Conservation (phyloP, 306 rosid genomes). For the Vachellia collinsii region DNA sequence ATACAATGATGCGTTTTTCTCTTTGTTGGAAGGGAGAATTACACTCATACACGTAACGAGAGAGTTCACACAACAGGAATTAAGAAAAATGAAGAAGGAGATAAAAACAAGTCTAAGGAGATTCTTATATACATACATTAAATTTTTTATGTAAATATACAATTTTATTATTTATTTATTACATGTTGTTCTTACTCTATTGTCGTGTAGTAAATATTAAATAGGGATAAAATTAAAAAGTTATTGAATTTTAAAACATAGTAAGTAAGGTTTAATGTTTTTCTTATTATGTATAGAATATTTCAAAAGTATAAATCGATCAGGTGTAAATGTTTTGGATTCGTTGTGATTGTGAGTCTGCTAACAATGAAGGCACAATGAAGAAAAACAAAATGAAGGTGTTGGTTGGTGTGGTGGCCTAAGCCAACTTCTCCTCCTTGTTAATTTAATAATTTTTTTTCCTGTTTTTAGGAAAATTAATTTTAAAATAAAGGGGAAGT, state of each 20-base stretch:
- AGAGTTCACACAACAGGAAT: no score
- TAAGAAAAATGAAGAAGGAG: no score
- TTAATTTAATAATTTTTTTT: not conserved
- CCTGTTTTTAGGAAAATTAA: no score
- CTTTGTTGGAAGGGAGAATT: not conserved
- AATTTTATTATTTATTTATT: no score
- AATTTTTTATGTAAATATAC: no score
- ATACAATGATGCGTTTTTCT: no score
- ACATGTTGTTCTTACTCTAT: no score
- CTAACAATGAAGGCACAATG: conserved; percentile 23
- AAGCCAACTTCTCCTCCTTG: conserved; percentile 31
- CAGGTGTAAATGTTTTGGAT: conserved; percentile 48
- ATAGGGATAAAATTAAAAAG: no score
- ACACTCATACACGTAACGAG: not conserved
- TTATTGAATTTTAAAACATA: not conserved
- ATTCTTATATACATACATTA: no score
- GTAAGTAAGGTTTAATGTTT: not conserved
- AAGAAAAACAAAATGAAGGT: conserved; percentile 48
- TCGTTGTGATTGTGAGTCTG: conserved; percentile 37
- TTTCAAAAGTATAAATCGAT: conserved; percentile 19
- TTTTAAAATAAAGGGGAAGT: not conserved
- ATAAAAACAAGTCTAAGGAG: no score
- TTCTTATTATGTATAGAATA: not conserved
- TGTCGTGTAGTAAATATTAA: no score
- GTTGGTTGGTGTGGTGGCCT: conserved; percentile 68